Conservation (phyloP, 1,284 basidiomycete species). For the Trichosporon asahii region DNA sequence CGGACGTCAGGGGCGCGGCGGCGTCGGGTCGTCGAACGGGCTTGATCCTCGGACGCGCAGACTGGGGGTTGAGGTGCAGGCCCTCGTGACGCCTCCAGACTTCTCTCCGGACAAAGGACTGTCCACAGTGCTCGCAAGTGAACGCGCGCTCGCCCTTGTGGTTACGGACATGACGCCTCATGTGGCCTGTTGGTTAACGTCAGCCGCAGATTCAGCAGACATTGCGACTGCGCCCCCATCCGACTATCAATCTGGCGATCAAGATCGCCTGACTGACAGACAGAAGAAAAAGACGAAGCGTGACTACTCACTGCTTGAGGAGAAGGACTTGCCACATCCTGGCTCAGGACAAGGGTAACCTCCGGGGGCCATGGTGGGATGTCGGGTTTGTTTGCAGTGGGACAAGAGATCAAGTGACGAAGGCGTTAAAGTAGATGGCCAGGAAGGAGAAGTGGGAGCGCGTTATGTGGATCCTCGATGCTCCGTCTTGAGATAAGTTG, state of each 20-base stretch:
- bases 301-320: slow-evolving; percentile 8
- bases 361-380: slow-evolving; percentile 2
- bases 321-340: slow-evolving; percentile 9
- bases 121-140: slow-evolving; percentile 18
- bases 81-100: slow-evolving; percentile 20
- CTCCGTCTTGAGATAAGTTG: slow-evolving; percentile 1
- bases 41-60: slow-evolving; percentile 17
- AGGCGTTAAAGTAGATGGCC: background rate
- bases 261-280: background rate
- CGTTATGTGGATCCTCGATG: slow-evolving; percentile 3
- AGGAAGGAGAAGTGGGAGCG: background rate
- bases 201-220: background rate
- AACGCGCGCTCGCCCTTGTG: slow-evolving; percentile 16
- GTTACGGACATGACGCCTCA: slow-evolving; percentile 19
- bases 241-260: background rate
- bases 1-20: background rate
- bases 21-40: slow-evolving; percentile 11
- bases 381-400: background rate
- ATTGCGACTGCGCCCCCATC: background rate
- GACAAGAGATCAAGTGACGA: background rate
- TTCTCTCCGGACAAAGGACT: slow-evolving; percentile 17
- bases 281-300: background rate
- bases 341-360: slow-evolving; percentile 9
- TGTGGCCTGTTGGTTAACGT: slow-evolving; percentile 16
- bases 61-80: slow-evolving; percentile 20